Evolutionary conservation across 1,284 basidiomycete species (phyloP).

Genomic region (Polyporus tsugae): DNA sequence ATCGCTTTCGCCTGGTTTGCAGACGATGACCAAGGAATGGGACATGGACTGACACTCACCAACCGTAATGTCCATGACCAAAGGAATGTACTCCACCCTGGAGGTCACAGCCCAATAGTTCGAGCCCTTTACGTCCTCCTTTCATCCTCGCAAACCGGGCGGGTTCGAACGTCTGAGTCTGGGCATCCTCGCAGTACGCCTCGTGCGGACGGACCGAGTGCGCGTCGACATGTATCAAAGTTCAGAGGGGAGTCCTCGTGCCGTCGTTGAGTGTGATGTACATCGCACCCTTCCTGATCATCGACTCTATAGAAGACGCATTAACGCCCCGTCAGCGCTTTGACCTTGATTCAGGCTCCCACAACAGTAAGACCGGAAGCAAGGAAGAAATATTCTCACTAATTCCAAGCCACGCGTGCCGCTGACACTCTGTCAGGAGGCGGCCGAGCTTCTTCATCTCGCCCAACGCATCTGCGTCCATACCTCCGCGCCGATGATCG

Average conservation of each 20-base stretch:
- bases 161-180: constrained; percentile 50
- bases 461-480: constrained; percentile 52
- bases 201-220: constrained; percentile 50
- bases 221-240: constrained; percentile 49
- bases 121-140: constrained; percentile 8
- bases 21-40: constrained; percentile 31
- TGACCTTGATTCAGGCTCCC: no score
- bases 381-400: constrained; percentile 22
- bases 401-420: constrained; percentile 45
- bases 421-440: constrained; percentile 57
- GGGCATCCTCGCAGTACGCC: constrained; percentile 47
- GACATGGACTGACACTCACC: no score
- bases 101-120: constrained; percentile 44
- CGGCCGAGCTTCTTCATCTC: constrained; percentile 61
- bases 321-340: no score
- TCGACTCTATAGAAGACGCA: constrained; percentile 11
- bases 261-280: constrained; percentile 50
- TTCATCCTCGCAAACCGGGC: constrained; percentile 53
- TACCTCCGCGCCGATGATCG: constrained; percentile 42
- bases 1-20: constrained; percentile 27
- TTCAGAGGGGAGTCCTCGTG: constrained; percentile 50
- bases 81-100: no score
- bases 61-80: no score
- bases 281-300: constrained; percentile 39
- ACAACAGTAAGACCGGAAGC: no score